A percentile compares a stretch with the other conserved stretches of the same genome.
phyloP scores from a whole-genome alignment of 1,139 yeast genomes.

The Zygotorulaspora mrakii region DNA sequence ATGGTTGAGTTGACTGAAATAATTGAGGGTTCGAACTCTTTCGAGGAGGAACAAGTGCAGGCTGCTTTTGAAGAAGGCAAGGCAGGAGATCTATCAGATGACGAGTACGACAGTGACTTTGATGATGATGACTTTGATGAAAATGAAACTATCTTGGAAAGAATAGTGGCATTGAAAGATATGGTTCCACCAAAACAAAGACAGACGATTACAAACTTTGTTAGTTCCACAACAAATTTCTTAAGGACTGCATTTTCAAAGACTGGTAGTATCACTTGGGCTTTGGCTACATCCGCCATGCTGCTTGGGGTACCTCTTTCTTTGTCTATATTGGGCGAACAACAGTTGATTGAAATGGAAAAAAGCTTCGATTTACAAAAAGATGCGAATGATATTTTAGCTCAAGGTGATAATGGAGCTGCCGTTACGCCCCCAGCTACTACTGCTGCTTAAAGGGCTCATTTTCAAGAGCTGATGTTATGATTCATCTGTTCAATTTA shows the following conservation, averaged over 20 bases:
- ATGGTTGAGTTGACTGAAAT: conserved; percentile 38
- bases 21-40: conserved; percentile 27
- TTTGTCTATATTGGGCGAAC: conserved; percentile 84
- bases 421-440: conserved; percentile 27
- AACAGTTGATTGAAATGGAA: conserved; percentile 91
- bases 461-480: conserved; percentile 2
- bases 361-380: conserved; percentile 85
- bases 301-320: conserved; percentile 91
- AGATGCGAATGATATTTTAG: conserved; percentile 77
- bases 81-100: conserved; percentile 44
- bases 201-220: conserved; percentile 39
- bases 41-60: conserved; percentile 26
- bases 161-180: conserved; percentile 87
- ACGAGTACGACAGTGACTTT: conserved; percentile 57
- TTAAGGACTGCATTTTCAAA: conserved; percentile 49
- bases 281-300: conserved; percentile 75
- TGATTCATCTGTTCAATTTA: conserved; percentile 3
- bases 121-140: conserved; percentile 75
- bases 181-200: conserved; percentile 88
- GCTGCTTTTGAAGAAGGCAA: conserved; percentile 21
- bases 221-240: conserved; percentile 40
- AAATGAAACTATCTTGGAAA: conserved; percentile 79
- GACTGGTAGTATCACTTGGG: conserved; percentile 80
- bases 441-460: conserved; percentile 16
- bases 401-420: conserved; percentile 64